Percentiles rank a stretch among this genome's conserved stretches.
Conservation (phyloP, 129 eudicot genomes). For the Dittrichia graveolens region DNA sequence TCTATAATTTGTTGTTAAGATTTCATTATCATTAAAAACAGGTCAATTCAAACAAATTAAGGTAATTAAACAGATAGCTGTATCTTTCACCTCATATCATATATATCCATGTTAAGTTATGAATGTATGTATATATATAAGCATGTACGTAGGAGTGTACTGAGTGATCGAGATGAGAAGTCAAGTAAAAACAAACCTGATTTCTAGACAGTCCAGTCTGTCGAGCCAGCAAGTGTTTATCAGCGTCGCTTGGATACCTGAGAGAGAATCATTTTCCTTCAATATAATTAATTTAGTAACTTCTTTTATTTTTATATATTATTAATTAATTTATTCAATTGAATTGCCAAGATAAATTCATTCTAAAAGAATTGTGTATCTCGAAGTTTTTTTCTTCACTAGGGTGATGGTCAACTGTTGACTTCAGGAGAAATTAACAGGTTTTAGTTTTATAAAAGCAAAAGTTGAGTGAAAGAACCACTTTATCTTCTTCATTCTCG, state of each 20-base stretch:
- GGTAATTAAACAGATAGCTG: neutral
- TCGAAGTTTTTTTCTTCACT: neutral
- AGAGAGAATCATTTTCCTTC: slow-evolving; percentile 41
- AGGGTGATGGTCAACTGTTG: too few species aligned
- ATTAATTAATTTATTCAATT: neutral
- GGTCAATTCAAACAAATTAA: neutral
- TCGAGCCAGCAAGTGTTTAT: slow-evolving; percentile 81
- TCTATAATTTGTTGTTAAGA: too few species aligned
- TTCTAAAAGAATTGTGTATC: neutral
- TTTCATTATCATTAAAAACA: too few species aligned
- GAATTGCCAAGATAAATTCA: too few species aligned
- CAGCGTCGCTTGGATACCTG: slow-evolving; percentile 99
- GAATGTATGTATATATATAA: neutral
- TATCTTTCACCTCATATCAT: slow-evolving; percentile 6
- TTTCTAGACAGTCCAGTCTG: slow-evolving; percentile 88
- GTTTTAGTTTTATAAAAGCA: slow-evolving; percentile 23
- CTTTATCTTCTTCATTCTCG: slow-evolving; percentile 42
- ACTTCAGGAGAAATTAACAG: neutral
- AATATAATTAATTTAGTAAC: slow-evolving; percentile 9
- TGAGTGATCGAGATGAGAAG: slow-evolving; percentile 21
- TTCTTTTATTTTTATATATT: neutral
- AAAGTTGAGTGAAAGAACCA: slow-evolving; percentile 28
- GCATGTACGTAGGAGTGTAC: neutral
- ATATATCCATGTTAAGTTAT: slow-evolving; percentile 6
- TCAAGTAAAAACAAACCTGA: slow-evolving; percentile 51